phyloP scores from a whole-genome alignment of 2,329 filamentous ascomycete species.

The Neofusicoccum sp. region DNA sequence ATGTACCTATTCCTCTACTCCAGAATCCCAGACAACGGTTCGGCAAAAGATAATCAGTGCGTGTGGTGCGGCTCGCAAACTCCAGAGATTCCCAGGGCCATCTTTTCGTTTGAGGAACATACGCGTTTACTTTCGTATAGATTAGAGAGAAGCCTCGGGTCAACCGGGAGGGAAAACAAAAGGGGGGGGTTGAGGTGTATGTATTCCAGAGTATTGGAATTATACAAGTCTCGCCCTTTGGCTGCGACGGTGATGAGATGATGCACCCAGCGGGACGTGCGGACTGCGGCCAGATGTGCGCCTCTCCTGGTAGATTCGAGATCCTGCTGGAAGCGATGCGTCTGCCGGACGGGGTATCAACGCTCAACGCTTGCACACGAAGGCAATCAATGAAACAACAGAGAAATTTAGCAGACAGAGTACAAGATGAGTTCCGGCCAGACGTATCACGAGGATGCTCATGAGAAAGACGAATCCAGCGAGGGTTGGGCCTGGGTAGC shows the following conservation, averaged over 20 bases:
- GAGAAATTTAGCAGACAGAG: not conserved
- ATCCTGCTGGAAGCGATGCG: slow-evolving; percentile 1
- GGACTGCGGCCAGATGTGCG: not conserved
- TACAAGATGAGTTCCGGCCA: not conserved
- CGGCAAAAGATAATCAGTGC: not conserved
- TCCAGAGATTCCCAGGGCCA: not conserved
- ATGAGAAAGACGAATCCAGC: not conserved
- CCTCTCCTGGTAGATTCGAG: not conserved
- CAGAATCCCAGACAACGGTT: too few species aligned
- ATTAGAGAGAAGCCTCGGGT: slow-evolving; percentile 2
- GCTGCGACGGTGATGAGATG: not conserved
- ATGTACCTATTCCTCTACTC: too few species aligned
- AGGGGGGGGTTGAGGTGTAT: not conserved
- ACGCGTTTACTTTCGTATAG: not conserved
- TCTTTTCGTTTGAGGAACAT: not conserved
- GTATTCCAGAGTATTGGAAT: not conserved
- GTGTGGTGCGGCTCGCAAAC: not conserved
- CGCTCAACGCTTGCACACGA: slow-evolving; percentile 13
- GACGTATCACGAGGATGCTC: not conserved
- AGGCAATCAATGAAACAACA: not conserved
- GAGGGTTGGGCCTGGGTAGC: not conserved
- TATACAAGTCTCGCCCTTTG: not conserved
- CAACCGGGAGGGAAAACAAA: not conserved
- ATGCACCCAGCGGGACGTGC: not conserved
- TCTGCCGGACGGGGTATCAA: slow-evolving; percentile 10